Evolutionary conservation across 176 grass and related monocot species (phyloP).

Genomic region (Tillandsia leiboldiana): DNA sequence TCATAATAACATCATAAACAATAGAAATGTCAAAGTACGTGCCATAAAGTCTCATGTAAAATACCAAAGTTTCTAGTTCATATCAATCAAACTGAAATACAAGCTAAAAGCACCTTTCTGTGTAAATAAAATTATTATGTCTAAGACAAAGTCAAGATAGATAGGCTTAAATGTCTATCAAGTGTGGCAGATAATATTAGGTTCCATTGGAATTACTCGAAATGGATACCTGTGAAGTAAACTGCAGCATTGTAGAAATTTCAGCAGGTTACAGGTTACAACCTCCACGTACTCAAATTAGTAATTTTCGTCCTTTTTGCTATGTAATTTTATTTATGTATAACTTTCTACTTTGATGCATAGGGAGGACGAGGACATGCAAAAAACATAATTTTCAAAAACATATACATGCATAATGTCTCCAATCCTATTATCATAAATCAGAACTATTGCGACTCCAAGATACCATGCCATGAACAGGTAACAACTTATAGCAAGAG

Average conservation of each 20-base stretch:
- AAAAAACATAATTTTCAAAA: conserved; percentile 49
- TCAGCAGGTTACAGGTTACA: too few species aligned
- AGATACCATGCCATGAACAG: conserved; percentile 38
- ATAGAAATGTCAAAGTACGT: too few species aligned
- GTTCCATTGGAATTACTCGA: too few species aligned
- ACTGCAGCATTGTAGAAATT: too few species aligned
- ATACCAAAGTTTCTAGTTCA: too few species aligned
- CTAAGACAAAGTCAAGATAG: background rate
- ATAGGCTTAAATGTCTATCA: background rate
- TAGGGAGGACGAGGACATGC: conserved; percentile 63
- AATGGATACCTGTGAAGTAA: too few species aligned
- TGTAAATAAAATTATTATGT: background rate
- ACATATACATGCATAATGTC: conserved; percentile 51
- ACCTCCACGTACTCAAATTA: background rate
- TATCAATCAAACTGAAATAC: too few species aligned
- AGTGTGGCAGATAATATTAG: background rate
- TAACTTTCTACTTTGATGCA: background rate
- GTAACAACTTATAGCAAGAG: conserved; percentile 4
- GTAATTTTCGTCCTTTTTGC: background rate
- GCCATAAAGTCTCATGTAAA: too few species aligned
- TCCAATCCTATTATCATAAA: conserved; percentile 60
- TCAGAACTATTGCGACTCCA: conserved; percentile 67
- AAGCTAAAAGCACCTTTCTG: background rate
- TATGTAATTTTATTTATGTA: background rate
- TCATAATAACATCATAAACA: too few species aligned